Base-by-base conservation (phyloP, 2,329 filamentous ascomycete species). In the Exophiala xenobiotica region DNA sequence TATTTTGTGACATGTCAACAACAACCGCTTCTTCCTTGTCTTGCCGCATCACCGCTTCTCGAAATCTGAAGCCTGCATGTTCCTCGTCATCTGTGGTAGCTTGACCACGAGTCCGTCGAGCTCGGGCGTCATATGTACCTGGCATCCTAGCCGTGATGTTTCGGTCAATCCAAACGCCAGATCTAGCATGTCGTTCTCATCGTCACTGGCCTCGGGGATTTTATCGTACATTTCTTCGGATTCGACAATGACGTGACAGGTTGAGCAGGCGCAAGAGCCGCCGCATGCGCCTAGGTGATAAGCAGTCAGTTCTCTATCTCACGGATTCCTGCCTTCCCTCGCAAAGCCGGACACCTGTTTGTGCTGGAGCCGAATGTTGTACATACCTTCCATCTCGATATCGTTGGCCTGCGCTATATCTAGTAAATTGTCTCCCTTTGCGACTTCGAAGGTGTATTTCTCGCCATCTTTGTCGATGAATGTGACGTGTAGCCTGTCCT, bases 331-430 rank as follows among this genome's bases (percentile, higher is more conserved):
- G n/a, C n/a, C n/a, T n/a, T n/a, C n/a, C n/a, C n/a, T n/a, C n/a
- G n/a, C n/a, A n/a, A n/a, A n/a, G n/a, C n/a, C n/a, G n/a, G n/a
- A n/a, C 29, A 4, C 29, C 29, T 33, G 6, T 9, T 33, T 11
- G 16, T 16, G 4, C 8, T 11, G 16, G 22, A n/a, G n/a, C n/a
- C n/a, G n/a, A n/a, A n/a, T n/a, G n/a, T n/a, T n/a, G n/a, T n/a
- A 45, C 52, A 42, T 67, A 80, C 81, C 91, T 77, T 99, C 93
- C 92, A 99, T 97, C 70, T 99, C 93, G 35, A 99, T 76, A 66
- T 97, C 92, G 70, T 97, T 82, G 39, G 87, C 89, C 69, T 96
- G 92, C 18, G 92, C 93, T 65, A 99, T 92, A 65, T 97, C 92
- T 48, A 99, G 79, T 47, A 99, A 77, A 70, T 99, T 99, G 71